Conservation (phyloP, 1,284 basidiomycete species). For the Rhodotorula sp. region DNA sequence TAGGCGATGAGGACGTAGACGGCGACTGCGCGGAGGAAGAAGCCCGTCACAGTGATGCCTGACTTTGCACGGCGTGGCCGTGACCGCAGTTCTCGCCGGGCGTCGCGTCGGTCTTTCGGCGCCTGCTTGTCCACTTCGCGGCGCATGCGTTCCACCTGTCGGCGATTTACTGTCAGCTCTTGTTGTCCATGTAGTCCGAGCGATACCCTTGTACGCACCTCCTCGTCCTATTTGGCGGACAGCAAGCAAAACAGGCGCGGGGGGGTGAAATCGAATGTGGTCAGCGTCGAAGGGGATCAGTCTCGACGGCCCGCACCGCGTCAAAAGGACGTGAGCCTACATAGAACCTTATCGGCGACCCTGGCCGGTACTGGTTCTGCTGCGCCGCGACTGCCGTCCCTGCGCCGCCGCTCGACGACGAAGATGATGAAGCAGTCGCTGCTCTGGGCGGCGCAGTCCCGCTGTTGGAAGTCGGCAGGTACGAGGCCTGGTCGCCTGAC, state of each 20-base stretch:
- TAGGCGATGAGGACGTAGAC: conserved; percentile 38
- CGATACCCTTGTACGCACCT: conserved; percentile 8
- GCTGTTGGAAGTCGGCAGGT: neutral
- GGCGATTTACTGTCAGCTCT: neutral
- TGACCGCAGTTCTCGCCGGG: conserved; percentile 8
- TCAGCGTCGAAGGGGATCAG: neutral
- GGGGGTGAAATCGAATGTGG: neutral
- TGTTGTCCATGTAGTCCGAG: too few species aligned
- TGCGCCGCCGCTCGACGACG: neutral
- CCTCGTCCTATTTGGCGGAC: conserved; percentile 17
- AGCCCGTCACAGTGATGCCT: conserved; percentile 25
- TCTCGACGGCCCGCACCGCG: too few species aligned
- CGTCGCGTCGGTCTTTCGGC: conserved; percentile 8
- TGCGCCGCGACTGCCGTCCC: neutral
- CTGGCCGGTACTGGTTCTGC: conserved; percentile 5
- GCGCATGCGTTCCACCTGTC: conserved; percentile 37
- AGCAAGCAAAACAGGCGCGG: neutral
- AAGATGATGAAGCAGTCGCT: neutral
- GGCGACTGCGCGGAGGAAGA: conserved; percentile 30
- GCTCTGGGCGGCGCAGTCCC: too few species aligned
- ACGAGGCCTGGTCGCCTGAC: conserved; percentile 5
- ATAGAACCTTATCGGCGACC: conserved; percentile 29
- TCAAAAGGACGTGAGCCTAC: neutral
- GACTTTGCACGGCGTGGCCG: neutral
- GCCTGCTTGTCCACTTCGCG: conserved; percentile 25